Percentiles rank a stretch among this genome's conserved stretches.
These are phyloP conservation scores for Trematosphaeria pertusa DNA, from an alignment of 2,329 filamentous ascomycete species.

Conservation along the genomic window DNA sequence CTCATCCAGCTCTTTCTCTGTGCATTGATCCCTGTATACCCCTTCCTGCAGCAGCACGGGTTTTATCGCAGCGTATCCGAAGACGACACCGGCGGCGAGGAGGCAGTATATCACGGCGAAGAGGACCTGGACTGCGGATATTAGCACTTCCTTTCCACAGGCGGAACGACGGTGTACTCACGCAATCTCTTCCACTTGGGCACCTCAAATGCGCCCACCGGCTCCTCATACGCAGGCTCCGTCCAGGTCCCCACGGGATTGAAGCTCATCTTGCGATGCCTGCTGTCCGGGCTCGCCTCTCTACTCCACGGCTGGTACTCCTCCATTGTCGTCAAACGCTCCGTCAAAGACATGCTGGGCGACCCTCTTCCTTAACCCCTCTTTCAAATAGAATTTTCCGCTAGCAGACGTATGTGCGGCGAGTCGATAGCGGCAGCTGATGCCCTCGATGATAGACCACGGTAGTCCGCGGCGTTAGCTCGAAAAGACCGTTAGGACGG, in stretches of 20 bases:
- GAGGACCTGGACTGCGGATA: constrained; percentile 68
- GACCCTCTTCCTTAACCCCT: not conserved
- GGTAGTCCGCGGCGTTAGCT: too few species aligned
- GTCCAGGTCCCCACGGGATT: constrained; percentile 58
- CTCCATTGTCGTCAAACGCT: constrained; percentile 50
- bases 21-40: constrained; percentile 47
- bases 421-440: too few species aligned
- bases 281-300: constrained; percentile 43
- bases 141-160: too few species aligned
- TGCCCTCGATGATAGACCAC: too few species aligned
- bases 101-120: constrained; percentile 76
- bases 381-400: constrained; percentile 1
- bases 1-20: constrained; percentile 43
- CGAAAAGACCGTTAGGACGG: too few species aligned
- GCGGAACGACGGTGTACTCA: constrained; percentile 44
- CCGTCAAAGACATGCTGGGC: constrained; percentile 47
- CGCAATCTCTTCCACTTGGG: constrained; percentile 60
- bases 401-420: too few species aligned
- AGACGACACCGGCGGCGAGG: constrained; percentile 68
- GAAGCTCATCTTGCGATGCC: constrained; percentile 57
- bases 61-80: constrained; percentile 52
- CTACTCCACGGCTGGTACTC: constrained; percentile 51
- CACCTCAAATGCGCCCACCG: constrained; percentile 62
- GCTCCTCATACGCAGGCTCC: constrained; percentile 47
- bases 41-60: constrained; percentile 47